Conservation (phyloP, 2,329 filamentous ascomycete genomes). For the Alternaria sp. region DNA sequence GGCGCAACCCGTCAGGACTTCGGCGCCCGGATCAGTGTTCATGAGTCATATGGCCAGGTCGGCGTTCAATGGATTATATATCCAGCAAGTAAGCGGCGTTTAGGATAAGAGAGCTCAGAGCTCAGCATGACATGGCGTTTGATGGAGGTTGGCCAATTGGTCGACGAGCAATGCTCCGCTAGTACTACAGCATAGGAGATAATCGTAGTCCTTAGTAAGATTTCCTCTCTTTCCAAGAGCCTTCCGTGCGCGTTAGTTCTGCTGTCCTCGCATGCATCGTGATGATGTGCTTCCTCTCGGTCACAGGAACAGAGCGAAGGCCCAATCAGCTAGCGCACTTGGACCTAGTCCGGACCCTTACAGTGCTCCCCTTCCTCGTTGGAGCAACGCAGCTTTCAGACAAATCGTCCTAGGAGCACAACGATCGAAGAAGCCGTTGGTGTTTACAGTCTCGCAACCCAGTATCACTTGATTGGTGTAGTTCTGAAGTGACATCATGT, state of each 20-base stretch:
- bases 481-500: not conserved
- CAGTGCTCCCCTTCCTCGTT: not conserved
- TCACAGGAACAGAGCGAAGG: not conserved
- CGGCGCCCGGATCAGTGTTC: not conserved
- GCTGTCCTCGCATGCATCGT: not conserved
- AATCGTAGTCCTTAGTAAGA: slow-evolving; percentile 14
- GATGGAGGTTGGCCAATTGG: not conserved
- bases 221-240: not conserved
- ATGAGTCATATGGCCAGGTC: not conserved
- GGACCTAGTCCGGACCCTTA: not conserved
- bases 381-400: not conserved
- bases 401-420: not conserved
- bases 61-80: slow-evolving; percentile 2
- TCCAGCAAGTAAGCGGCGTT: not conserved
- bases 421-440: not conserved
- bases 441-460: not conserved
- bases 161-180: not conserved
- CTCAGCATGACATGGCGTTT: slow-evolving; percentile 7
- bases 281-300: not conserved
- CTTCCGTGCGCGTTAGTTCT: not conserved
- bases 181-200: slow-evolving; percentile 4
- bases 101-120: slow-evolving; percentile 1
- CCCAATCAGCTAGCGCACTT: not conserved
- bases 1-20: slow-evolving; percentile 1
- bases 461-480: not conserved